phyloP scores from a whole-genome alignment of 163 green algal genomes.

The Chloromonas sp. region DNA sequence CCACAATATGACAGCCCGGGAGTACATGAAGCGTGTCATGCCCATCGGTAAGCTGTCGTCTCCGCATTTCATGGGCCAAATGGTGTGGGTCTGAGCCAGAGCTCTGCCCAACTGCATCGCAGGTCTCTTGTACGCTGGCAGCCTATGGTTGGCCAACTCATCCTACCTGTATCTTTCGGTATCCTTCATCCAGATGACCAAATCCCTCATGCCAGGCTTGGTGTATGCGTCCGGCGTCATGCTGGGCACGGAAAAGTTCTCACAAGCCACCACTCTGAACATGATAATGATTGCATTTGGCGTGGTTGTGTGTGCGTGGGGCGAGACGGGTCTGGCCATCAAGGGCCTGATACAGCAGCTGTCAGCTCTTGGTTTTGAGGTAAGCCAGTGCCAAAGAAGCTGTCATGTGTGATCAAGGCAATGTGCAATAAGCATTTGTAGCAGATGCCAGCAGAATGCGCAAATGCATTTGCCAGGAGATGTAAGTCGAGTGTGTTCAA shows the following conservation, averaged over 20 bases:
- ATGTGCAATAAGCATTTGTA: not conserved
- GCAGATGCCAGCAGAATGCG: not conserved
- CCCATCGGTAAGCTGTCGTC: slow-evolving; percentile 61
- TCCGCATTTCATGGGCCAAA: not conserved
- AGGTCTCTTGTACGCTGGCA: slow-evolving; percentile 73
- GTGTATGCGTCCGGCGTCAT: slow-evolving; percentile 69
- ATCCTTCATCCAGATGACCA: slow-evolving; percentile 94
- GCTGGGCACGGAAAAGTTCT: slow-evolving; percentile 65
- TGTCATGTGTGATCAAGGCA: not conserved
- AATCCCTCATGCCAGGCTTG: slow-evolving; percentile 79
- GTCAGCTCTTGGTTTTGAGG: slow-evolving; percentile 77
- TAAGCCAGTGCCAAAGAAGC: slow-evolving; percentile 10
- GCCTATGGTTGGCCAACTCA: slow-evolving; percentile 83
- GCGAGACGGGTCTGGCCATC: slow-evolving; percentile 78
- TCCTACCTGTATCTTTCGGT: slow-evolving; percentile 86
- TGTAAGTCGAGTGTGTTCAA: not conserved
- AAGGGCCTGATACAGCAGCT: slow-evolving; percentile 83
- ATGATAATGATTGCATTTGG: slow-evolving; percentile 88
- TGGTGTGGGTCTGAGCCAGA: not conserved
- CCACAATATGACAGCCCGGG: slow-evolving; percentile 60
- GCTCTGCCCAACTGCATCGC: not conserved
- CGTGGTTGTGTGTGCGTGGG: slow-evolving; percentile 77
- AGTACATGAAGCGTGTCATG: slow-evolving; percentile 72
- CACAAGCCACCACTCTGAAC: slow-evolving; percentile 51
- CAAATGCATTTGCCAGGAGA: not conserved